Evolutionary conservation across 2,329 filamentous ascomycete species (phyloP), one percentile per base, ranked within the genome.

Genomic region (Trichoderma sp.): DNA sequence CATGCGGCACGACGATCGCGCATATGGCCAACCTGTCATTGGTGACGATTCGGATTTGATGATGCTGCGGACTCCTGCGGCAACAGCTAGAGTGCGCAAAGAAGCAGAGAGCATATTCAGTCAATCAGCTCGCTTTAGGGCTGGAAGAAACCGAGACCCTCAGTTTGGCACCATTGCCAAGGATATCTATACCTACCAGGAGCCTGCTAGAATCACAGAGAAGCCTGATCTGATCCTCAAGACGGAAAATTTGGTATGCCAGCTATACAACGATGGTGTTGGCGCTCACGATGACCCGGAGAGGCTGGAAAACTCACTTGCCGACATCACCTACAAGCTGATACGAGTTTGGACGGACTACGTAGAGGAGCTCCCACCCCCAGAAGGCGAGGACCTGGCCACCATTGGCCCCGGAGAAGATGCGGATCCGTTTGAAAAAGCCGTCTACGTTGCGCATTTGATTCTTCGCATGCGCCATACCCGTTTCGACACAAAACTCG

Each of bases 391-490:
- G 80, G 88, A 91, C 71, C 85, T 85, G 56, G 88, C 89, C 24
- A 90, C 90, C 62, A 91, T 95, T 81, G 93, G 92, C 0, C 93
- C 91, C 35, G 91, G 90, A 3, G 85, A 89, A 11, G 85, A 89
- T 45, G 88, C 91, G 1, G 88, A 91, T 5, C 85, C 92, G 6
- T 91, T 95, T 76, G 88, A 92, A 72, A 95, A 96, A 81, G 95
- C 95, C 4, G 89, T 91, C 74, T 97, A 92, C 79, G 82, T 98
- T n/a, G 93, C 93, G 18, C 91, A 91, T 35, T 87, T 98, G 29
- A 88, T 97, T 50, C 88, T 98, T 50, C 91, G 91, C 77, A 89
- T 98, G 74, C 93, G 95, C 79, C 94, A 98, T 83, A 89, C 88
- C 11, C 86, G 89, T 16, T 87, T 87, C 76, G 80, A 84, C 18